Conservation (phyloP, 345 rosid genomes). For the Eucalyptus cladocalyx region DNA sequence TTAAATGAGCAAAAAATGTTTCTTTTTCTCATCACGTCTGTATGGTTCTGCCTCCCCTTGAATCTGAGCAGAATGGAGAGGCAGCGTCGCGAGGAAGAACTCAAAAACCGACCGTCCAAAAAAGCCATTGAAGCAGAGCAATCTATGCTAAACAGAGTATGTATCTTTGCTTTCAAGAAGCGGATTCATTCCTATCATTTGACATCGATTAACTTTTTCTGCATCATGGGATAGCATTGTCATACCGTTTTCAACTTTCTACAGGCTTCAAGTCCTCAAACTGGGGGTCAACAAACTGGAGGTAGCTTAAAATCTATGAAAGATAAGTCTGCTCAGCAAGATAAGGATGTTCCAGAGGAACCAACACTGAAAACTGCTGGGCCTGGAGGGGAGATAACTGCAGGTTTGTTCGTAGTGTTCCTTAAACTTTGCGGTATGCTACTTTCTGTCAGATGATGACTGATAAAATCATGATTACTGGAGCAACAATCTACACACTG, state of each 20-base stretch:
- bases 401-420: conserved; percentile 43
- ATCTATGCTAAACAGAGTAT: conserved; percentile 61
- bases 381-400: conserved; percentile 89
- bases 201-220: background rate
- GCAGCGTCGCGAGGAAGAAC: conserved; percentile 95
- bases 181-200: background rate
- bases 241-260: background rate
- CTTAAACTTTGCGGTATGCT: background rate
- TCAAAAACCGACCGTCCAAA: conserved; percentile 74
- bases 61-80: conserved; percentile 65
- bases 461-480: background rate
- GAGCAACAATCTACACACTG: background rate
- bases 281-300: conserved; percentile 52
- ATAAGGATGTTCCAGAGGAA: conserved; percentile 71
- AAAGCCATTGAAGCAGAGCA: conserved; percentile 86
- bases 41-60: background rate
- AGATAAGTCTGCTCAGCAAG: conserved; percentile 58
- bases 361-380: conserved; percentile 86
- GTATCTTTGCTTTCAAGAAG: background rate
- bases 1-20: background rate
- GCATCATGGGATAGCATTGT: background rate
- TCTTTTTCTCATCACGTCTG: background rate
- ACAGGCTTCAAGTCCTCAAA: conserved; percentile 91
- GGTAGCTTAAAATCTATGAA: conserved; percentile 85
- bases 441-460: background rate